These are phyloP conservation scores for Hsuehochloa calcarea DNA, from an alignment of 176 grass and related monocot species.

Conservation along the genomic window DNA sequence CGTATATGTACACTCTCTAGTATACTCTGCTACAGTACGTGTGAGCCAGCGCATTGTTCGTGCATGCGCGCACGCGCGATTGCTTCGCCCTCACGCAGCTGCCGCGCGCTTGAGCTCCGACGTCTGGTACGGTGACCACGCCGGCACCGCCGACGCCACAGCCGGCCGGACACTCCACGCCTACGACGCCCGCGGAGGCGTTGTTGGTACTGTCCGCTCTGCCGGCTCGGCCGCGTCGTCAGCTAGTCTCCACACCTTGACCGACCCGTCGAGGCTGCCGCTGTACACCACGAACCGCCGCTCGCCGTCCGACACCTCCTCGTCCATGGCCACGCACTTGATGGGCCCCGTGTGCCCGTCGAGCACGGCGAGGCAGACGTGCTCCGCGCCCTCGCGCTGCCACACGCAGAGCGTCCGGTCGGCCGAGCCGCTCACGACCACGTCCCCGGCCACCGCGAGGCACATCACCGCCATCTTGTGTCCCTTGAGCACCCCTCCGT, in stretches of 20 bases:
- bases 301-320: background rate
- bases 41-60: background rate
- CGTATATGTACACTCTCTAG: background rate
- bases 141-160: background rate
- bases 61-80: background rate
- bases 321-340: constrained; percentile 62
- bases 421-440: constrained; percentile 63
- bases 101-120: constrained; percentile 5
- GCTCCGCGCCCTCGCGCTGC: constrained; percentile 34
- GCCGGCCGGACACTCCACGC: background rate
- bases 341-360: constrained; percentile 48
- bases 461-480: constrained; percentile 56
- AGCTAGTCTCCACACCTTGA: constrained; percentile 63
- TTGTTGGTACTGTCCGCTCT: background rate
- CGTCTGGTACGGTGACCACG: background rate
- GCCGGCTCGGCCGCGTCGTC: background rate
- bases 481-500: constrained; percentile 19
- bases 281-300: constrained; percentile 61
- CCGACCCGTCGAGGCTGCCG: constrained; percentile 52
- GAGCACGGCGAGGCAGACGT: constrained; percentile 38
- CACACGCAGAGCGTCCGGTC: constrained; percentile 64
- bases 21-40: background rate
- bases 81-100: constrained; percentile 27
- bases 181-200: background rate
- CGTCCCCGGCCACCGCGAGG: constrained; percentile 44